phyloP scores from a whole-genome alignment of 2,329 filamentous ascomycete genomes.

The Rutstroemia sydowiana region DNA sequence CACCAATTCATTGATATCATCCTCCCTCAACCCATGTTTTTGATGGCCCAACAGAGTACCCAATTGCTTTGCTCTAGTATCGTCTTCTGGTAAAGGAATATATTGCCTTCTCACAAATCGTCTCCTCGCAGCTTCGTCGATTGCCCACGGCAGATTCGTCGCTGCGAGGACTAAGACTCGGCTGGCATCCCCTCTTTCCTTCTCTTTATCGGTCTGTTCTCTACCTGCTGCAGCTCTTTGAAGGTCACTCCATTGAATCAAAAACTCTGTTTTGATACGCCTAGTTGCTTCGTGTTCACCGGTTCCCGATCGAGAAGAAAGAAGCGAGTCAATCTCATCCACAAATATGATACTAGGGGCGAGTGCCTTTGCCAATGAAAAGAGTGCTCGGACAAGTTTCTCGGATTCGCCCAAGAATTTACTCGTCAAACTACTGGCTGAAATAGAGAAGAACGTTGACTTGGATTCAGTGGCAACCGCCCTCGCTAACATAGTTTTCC shows the following conservation, averaged over 20 bases:
- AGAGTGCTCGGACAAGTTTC: conserved; percentile 89
- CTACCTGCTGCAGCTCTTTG: conserved; percentile 85
- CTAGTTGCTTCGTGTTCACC: conserved; percentile 90
- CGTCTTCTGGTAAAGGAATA: conserved; percentile 82
- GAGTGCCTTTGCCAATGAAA: conserved; percentile 78
- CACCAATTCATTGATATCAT: conserved; percentile 70
- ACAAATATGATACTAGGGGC: conserved; percentile 97
- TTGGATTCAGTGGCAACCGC: conserved; percentile 91
- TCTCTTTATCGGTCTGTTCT: conserved; percentile 59
- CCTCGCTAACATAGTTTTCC: conserved; percentile 95
- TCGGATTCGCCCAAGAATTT: conserved; percentile 96
- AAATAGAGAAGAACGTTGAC: conserved; percentile 96
- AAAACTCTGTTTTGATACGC: conserved; percentile 93
- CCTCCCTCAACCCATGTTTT: conserved; percentile 56
- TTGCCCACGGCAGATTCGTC: conserved; percentile 95
- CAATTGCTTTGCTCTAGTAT: conserved; percentile 73
- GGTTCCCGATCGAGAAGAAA: conserved; percentile 74
- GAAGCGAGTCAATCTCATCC: conserved; percentile 91
- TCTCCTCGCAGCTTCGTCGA: conserved; percentile 87
- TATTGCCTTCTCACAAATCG: conserved; percentile 92
- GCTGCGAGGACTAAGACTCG: conserved; percentile 89
- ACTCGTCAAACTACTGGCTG: conserved; percentile 85
- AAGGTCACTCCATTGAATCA: conserved; percentile 95
- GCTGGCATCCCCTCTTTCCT: conserved; percentile 70
- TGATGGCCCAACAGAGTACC: conserved; percentile 76